Percentiles rank a stretch among this genome's conserved stretches.
phyloP scores from a whole-genome alignment of 1,284 basidiomycete species.

The Exobasidium cylindrosporum region DNA sequence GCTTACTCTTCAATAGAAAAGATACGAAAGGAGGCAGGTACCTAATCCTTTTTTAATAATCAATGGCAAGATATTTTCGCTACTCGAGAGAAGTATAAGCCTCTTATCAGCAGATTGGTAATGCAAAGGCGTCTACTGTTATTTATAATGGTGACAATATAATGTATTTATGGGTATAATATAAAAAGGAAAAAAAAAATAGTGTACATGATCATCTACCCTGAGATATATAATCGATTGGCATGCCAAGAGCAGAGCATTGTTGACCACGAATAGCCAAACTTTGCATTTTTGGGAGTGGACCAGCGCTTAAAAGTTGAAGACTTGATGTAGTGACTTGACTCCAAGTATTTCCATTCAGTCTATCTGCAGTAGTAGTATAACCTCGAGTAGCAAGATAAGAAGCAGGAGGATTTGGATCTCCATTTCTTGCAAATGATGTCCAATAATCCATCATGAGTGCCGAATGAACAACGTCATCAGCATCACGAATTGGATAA shows the following conservation, averaged over 20 bases:
- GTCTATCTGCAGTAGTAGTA: background rate
- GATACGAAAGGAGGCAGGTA: too few relatives aligned
- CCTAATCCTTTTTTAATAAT: too few relatives aligned
- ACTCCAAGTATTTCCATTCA: conserved; percentile 16
- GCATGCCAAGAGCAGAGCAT: conserved; percentile 23
- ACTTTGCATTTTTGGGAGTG: conserved; percentile 23
- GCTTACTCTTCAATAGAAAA: too few relatives aligned
- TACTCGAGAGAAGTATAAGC: too few relatives aligned
- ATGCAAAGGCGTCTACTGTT: too few relatives aligned
- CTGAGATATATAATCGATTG: conserved; percentile 22
- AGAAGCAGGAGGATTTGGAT: conserved; percentile 14
- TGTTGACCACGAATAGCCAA: conserved; percentile 26
- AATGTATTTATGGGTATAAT: too few relatives aligned
- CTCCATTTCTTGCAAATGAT: conserved; percentile 10
- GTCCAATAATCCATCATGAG: conserved; percentile 15
- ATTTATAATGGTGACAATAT: too few relatives aligned
- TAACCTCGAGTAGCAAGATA: conserved; percentile 14
- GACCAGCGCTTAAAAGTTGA: conserved; percentile 24
- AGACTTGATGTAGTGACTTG: conserved; percentile 12
- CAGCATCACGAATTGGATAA: conserved; percentile 14
- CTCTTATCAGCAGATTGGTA: too few relatives aligned
- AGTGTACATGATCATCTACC: background rate
- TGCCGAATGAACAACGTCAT: conserved; percentile 11
- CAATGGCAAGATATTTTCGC: too few relatives aligned
- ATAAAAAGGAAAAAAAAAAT: too few relatives aligned